Conservation (phyloP, 2,329 filamentous ascomycete genomes). For the Alternaria arbusti region DNA sequence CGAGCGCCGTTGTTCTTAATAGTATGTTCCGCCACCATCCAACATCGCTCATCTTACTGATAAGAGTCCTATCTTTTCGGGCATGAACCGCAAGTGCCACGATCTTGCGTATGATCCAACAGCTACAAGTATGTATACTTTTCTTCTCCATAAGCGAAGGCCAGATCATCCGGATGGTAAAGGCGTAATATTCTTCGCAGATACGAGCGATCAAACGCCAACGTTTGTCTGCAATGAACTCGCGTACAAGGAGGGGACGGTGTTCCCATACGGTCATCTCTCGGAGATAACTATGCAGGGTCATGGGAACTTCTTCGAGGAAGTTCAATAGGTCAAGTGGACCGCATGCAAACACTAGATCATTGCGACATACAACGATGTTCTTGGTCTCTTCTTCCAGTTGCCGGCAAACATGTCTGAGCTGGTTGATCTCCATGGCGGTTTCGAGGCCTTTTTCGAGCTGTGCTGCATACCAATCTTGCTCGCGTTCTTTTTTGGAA, state of each 20-base stretch:
- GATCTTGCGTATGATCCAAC: background rate
- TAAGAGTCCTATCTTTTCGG: background rate
- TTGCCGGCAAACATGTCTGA: background rate
- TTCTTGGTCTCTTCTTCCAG: background rate
- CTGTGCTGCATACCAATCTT: background rate
- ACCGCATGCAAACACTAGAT: background rate
- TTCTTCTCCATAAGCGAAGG: background rate
- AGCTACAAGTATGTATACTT: background rate
- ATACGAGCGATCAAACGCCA: background rate
- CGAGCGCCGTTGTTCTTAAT: background rate
- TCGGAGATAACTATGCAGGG: background rate
- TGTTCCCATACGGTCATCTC: background rate
- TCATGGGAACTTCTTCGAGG: background rate
- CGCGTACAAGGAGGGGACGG: background rate
- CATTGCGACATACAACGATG: background rate
- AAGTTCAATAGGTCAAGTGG: background rate
- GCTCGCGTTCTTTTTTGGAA: background rate
- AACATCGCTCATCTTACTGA: background rate
- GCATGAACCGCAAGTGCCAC: background rate
- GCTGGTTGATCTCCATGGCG: background rate
- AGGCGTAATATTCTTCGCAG: background rate
- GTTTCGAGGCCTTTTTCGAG: background rate
- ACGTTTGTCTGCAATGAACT: background rate
- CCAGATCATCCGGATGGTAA: background rate
- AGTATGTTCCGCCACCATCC: background rate